phyloP scores from a whole-genome alignment of 2,329 filamentous ascomycete genomes.

The Tolypocladium tundrense region DNA sequence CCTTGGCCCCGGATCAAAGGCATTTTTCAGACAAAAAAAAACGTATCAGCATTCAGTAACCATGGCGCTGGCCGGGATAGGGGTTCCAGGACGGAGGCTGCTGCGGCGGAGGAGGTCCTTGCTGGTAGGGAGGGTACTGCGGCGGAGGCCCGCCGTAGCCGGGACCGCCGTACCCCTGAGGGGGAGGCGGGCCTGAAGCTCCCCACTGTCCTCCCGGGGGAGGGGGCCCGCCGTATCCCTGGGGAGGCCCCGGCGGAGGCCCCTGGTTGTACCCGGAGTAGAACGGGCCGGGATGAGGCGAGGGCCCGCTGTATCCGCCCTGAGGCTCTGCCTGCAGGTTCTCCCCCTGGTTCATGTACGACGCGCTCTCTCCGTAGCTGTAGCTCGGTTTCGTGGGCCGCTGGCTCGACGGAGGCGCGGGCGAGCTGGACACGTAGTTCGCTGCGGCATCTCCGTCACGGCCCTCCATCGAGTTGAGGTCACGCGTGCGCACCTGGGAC shows the following conservation, averaged over 20 bases:
- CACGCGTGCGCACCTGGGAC: constrained; percentile 49
- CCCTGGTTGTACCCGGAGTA: constrained; percentile 23
- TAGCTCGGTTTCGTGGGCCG: constrained; percentile 22
- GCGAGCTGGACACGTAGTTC: constrained; percentile 27
- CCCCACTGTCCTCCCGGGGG: constrained; percentile 10
- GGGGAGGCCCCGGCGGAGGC: constrained; percentile 15
- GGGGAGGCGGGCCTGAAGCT: neutral
- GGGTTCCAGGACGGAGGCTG: constrained; percentile 22
- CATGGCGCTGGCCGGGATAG: constrained; percentile 27
- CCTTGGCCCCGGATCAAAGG: too few relatives aligned
- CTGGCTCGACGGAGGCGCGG: constrained; percentile 22
- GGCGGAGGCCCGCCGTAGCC: constrained; percentile 12
- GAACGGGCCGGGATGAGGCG: constrained; percentile 19
- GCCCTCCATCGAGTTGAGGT: constrained; percentile 44
- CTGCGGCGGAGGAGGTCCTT: constrained; percentile 10
- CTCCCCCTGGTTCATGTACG: constrained; percentile 12
- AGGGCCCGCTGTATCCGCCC: constrained; percentile 19
- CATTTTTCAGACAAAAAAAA: neutral
- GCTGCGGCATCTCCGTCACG: constrained; percentile 28
- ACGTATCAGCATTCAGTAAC: constrained; percentile 14
- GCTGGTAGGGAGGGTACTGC: constrained; percentile 13
- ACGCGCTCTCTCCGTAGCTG: constrained; percentile 29
- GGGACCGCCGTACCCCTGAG: constrained; percentile 10
- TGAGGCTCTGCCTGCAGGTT: constrained; percentile 11
- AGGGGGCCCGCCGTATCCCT: constrained; percentile 12